Evolutionary conservation across 257 asterid species (phyloP).

Genomic region (Ajuga chamaepitys): DNA sequence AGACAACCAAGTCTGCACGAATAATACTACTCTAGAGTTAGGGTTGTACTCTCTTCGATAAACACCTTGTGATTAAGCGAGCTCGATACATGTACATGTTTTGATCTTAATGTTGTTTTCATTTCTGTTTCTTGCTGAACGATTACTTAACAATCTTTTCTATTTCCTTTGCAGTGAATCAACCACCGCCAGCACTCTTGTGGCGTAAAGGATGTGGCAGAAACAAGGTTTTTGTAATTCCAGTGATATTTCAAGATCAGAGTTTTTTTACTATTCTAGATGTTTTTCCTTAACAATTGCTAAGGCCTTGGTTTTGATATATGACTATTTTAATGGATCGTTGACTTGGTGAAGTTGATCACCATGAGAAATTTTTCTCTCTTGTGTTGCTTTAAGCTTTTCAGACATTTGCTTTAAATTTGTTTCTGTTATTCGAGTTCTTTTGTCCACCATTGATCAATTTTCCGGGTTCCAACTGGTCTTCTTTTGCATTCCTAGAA

Average conservation of each 20-base stretch:
- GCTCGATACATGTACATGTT: background rate
- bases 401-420: background rate
- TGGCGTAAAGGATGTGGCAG: slow-evolving; percentile 28
- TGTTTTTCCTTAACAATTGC: background rate
- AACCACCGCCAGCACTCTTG: slow-evolving; percentile 65
- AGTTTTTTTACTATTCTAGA: slow-evolving; percentile 7
- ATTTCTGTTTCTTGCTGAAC: background rate
- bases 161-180: slow-evolving; percentile 43
- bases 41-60: no score
- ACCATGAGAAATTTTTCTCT: background rate
- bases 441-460: background rate
- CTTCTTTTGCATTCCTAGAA: background rate
- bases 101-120: background rate
- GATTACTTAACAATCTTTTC: background rate
- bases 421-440: background rate
- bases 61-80: no score
- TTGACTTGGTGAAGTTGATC: slow-evolving; percentile 6
- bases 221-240: slow-evolving; percentile 6
- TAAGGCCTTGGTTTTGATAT: slow-evolving; percentile 8
- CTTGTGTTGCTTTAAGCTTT: background rate
- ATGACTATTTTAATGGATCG: slow-evolving; percentile 9
- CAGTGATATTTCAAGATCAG: slow-evolving; percentile 6
- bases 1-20: background rate
- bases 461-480: background rate
- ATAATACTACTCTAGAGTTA: background rate